These are phyloP conservation scores for Xylaria flabelliformis DNA, from an alignment of 495 filamentous ascomycete genomes.

Conservation along the genomic window DNA sequence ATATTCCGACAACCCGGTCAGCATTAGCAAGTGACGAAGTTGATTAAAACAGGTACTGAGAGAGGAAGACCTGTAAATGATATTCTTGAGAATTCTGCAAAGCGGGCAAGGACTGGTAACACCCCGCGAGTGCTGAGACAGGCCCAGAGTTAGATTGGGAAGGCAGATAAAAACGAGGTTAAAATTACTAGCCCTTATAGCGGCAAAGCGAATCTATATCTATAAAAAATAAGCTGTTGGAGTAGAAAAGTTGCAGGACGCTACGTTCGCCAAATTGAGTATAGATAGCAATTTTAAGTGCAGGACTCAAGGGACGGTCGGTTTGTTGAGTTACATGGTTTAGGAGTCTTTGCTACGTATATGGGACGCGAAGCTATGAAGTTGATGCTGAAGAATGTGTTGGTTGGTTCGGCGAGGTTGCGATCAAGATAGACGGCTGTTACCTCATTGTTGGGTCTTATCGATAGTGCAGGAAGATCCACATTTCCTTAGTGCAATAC, in stretches of 20 bases:
- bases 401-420: constrained; percentile 10
- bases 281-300: neutral
- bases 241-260: neutral
- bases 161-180: constrained; percentile 86
- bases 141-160: no score
- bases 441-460: constrained; percentile 22
- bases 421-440: constrained; percentile 3
- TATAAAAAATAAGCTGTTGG: constrained; percentile 25
- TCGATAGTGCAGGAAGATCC: constrained; percentile 4
- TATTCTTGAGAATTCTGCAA: no score
- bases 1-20: no score
- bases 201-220: constrained; percentile 37
- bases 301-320: neutral
- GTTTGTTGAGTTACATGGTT: neutral
- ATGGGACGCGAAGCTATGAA: neutral
- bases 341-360: neutral
- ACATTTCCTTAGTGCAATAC: neutral
- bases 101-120: no score
- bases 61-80: no score
- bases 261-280: neutral
- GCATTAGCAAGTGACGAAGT: no score
- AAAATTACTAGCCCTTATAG: constrained; percentile 97
- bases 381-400: neutral
- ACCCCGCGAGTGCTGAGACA: no score
- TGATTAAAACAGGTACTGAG: no score